Evolutionary conservation across 306 rosid species (phyloP), one percentile per base, ranked within the genome.

Genomic region (Cicer bijugum): DNA sequence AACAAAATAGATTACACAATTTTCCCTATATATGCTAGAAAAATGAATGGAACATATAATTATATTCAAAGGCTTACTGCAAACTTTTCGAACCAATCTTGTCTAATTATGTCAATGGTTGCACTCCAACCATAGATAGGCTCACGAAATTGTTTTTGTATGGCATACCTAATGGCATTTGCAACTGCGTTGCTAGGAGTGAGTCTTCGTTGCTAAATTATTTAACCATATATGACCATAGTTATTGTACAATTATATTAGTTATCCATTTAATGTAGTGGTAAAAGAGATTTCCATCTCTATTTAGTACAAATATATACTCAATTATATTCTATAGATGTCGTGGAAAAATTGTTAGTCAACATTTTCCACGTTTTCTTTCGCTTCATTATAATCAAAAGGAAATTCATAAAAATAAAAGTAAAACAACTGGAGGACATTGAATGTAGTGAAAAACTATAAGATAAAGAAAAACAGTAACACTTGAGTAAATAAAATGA

Each of bases 381-480:
- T 64, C 23, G 20, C 78, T 71, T 71, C 38, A 78, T 16, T 53
- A 71, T 19, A 37, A 64, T 55, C 35, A 43, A 46, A 17, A 53
- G 48, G 40, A 57, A 72, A 23, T 62, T 53, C 37, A 43, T 35
- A 35, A 48, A 19, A 51, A 39, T 9, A 7, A 47, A 45, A 62
- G 14, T 9, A 12, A 46, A 4, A 48, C 39, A n/a, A 0, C 14
- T 0, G 12, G 8, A 58, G 9, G 63, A 58, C 33, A 56, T 58
- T 46, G n/a, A 19, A 69, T 50, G 28, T 7, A 59, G 2, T 12
- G 28, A 38, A 33, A 56, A 56, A 67, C 4, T 76, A 7, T 67
- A n/a, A n/a, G 19, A 75, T 16, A 80, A 75, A 59, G 17, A 70
- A 60, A 82, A 47, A 65, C 57, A 56, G 17, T 53, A 37, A 61